These are phyloP conservation scores for Lagerstroemia speciosa DNA, from an alignment of 345 rosid genomes.

Conservation along the genomic window DNA sequence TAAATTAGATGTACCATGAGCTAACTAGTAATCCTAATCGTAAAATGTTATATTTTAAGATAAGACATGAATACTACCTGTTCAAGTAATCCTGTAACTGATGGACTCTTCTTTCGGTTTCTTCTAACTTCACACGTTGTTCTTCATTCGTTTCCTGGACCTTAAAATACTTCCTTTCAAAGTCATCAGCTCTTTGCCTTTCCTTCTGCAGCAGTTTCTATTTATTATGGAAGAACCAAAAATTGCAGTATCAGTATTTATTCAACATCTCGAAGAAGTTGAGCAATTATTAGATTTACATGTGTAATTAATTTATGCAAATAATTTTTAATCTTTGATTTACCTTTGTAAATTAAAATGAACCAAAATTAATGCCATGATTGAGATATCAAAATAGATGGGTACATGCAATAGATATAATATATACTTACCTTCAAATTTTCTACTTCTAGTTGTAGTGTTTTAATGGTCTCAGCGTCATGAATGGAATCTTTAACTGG, in stretches of 20 bases:
- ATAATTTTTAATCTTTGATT: no score
- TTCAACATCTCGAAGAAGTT: not conserved
- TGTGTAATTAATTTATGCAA: no score
- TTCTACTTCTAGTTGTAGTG: slow-evolving; percentile 44
- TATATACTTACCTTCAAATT: slow-evolving; percentile 50
- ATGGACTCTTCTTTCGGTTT: slow-evolving; percentile 63
- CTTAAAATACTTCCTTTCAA: slow-evolving; percentile 54
- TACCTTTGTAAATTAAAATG: no score
- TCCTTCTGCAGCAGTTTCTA: slow-evolving; percentile 53
- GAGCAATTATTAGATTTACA: not conserved
- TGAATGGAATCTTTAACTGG: slow-evolving; percentile 15
- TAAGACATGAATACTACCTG: slow-evolving; percentile 42
- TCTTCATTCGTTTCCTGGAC: slow-evolving; percentile 55
- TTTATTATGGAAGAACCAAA: not conserved
- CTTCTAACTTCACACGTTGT: slow-evolving; percentile 58
- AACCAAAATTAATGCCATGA: no score
- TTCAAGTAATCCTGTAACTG: slow-evolving; percentile 73
- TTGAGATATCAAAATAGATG: not conserved
- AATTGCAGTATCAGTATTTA: not conserved
- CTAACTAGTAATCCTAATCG: slow-evolving; percentile 6
- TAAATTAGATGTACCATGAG: slow-evolving; percentile 55
- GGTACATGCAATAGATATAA: not conserved
- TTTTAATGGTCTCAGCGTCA: slow-evolving; percentile 34
- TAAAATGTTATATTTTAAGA: not conserved
- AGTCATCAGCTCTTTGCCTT: slow-evolving; percentile 69